Percentiles rank a stretch among this genome's conserved stretches.
Evolutionary conservation across 192 early-diverging fungal species (phyloP).

Genomic region (Podila verticillata): DNA sequence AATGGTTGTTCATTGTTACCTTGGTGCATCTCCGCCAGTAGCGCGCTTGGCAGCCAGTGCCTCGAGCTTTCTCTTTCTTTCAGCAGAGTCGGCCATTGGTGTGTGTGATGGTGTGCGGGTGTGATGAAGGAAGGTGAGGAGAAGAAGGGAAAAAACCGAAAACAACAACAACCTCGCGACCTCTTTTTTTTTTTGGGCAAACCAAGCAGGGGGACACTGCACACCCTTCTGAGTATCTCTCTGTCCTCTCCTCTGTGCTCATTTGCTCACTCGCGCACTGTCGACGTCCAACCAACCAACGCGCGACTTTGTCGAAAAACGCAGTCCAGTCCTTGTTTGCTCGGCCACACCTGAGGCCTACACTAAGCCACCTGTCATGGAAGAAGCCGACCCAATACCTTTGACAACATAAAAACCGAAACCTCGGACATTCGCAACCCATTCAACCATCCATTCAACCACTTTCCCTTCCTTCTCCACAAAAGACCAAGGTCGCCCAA

Average conservation of each 20-base stretch:
- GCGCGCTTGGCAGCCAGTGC: constrained; percentile 46
- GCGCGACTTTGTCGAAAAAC: too few relatives aligned
- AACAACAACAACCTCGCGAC: neutral
- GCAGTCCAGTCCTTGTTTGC: too few relatives aligned
- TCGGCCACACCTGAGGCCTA: too few relatives aligned
- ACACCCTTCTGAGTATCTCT: neutral
- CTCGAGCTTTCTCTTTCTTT: constrained; percentile 40
- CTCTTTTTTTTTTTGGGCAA: neutral
- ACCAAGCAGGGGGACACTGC: neutral
- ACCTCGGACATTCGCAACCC: neutral
- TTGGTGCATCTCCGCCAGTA: neutral
- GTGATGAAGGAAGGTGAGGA: neutral
- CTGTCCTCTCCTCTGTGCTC: too few relatives aligned
- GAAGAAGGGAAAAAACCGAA: neutral
- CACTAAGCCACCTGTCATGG: too few relatives aligned
- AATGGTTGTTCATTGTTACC: constrained; percentile 6
- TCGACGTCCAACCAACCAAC: too few relatives aligned
- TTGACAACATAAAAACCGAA: too few relatives aligned
- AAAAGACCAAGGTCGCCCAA: too few relatives aligned
- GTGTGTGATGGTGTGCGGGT: neutral
- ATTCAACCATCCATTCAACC: neutral
- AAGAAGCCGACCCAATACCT: too few relatives aligned
- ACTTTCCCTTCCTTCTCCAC: too few relatives aligned
- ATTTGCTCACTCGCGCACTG: too few relatives aligned
- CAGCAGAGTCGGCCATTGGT: constrained; percentile 33